A percentile compares a stretch with the other conserved stretches of the same genome.
Evolutionary conservation across 2,329 filamentous ascomycete species (phyloP).

Genomic region (Colletotrichum brevisporum): DNA sequence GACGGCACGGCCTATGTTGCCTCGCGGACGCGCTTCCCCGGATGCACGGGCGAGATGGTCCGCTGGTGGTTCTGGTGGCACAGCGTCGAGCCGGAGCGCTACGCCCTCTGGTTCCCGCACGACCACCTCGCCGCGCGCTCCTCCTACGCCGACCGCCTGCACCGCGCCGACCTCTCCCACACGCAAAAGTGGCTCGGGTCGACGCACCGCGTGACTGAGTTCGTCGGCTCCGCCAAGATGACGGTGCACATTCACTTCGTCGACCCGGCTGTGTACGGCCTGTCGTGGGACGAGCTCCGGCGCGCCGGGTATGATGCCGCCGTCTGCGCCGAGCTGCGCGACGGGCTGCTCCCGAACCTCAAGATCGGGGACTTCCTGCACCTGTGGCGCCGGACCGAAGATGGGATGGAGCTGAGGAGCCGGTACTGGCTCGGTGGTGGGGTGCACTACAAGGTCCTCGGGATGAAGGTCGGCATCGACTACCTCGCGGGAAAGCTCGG

Average conservation of each 20-base stretch:
- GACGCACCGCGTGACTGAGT: slow-evolving; percentile 37
- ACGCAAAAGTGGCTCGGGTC: slow-evolving; percentile 39
- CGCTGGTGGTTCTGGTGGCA: slow-evolving; percentile 41
- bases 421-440: slow-evolving; percentile 35
- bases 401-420: slow-evolving; percentile 29
- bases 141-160: slow-evolving; percentile 30
- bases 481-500: slow-evolving; percentile 30
- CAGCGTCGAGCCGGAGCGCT: slow-evolving; percentile 38
- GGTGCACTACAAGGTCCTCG: slow-evolving; percentile 31
- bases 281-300: slow-evolving; percentile 35
- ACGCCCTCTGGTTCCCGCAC: slow-evolving; percentile 37
- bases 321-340: slow-evolving; percentile 26
- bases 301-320: slow-evolving; percentile 30
- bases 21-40: slow-evolving; percentile 34
- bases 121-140: slow-evolving; percentile 30
- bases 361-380: slow-evolving; percentile 37
- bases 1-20: slow-evolving; percentile 34
- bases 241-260: slow-evolving; percentile 34
- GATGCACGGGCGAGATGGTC: slow-evolving; percentile 34
- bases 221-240: slow-evolving; percentile 31
- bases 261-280: slow-evolving; percentile 32
- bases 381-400: slow-evolving; percentile 34
- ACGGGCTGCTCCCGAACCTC: slow-evolving; percentile 25
- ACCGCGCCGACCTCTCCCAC: slow-evolving; percentile 34
- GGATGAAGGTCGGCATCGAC: slow-evolving; percentile 30